phyloP scores from a whole-genome alignment of 2,329 filamentous ascomycete species.

The Davidsoniella neocaledoniae region DNA sequence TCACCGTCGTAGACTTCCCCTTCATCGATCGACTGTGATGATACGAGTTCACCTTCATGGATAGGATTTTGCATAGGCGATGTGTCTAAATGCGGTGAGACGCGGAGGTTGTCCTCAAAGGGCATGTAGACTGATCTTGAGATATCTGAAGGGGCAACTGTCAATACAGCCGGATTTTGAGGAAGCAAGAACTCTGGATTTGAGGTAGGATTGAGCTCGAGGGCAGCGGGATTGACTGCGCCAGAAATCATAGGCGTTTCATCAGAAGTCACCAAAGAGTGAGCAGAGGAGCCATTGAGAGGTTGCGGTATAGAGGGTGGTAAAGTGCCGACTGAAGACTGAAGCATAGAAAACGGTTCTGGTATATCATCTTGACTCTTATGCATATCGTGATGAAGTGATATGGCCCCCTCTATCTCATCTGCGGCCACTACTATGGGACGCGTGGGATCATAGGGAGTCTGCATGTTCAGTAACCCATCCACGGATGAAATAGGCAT shows the following conservation, averaged over 20 bases:
- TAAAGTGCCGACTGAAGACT: not conserved
- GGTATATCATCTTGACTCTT: not conserved
- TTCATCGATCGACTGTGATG: conserved; percentile 3
- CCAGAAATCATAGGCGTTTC: conserved; percentile 8
- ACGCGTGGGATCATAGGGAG: conserved; percentile 11
- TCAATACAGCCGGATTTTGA: conserved; percentile 13
- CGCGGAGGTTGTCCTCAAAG: conserved; percentile 4
- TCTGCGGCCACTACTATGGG: conserved; percentile 10
- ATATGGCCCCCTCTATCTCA: conserved; percentile 1
- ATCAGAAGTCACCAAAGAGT: conserved; percentile 8
- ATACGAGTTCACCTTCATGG: conserved; percentile 5
- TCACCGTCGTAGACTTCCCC: conserved; percentile 14
- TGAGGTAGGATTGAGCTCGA: conserved; percentile 14
- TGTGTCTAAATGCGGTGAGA: conserved; percentile 8
- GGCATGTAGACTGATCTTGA: conserved; percentile 18
- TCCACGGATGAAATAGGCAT: conserved; percentile 9
- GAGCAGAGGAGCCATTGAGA: conserved; percentile 14
- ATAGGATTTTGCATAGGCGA: conserved; percentile 6
- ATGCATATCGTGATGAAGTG: not conserved
- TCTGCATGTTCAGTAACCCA: conserved; percentile 8
- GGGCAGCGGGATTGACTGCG: conserved; percentile 19
- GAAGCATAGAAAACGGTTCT: conserved; percentile 2
- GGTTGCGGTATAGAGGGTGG: not conserved
- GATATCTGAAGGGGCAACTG: conserved; percentile 25
- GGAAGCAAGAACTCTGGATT: conserved; percentile 4